Conservation (phyloP, 2,329 filamentous ascomycete species). For the Sclerotinia minor region DNA sequence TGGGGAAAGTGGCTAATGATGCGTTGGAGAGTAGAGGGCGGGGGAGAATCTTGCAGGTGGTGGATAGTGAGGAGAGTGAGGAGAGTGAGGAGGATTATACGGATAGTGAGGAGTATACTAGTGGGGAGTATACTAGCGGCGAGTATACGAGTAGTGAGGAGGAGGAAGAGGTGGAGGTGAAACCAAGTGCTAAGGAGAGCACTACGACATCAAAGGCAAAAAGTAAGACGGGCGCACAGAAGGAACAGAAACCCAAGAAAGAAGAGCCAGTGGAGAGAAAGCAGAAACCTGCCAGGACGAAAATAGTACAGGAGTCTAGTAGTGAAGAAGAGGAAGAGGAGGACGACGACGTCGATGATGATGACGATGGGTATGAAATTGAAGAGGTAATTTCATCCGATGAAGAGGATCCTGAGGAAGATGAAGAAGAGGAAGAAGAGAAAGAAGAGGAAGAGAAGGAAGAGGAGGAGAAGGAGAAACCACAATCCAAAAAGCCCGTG, state of each 20-base stretch:
- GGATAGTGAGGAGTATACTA: conserved; percentile 23
- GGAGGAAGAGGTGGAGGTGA: conserved; percentile 6
- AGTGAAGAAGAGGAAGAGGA: conserved; percentile 17
- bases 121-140: too few relatives aligned
- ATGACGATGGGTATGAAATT: conserved; percentile 21
- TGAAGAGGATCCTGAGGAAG: background rate
- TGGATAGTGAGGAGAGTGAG: conserved; percentile 18
- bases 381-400: conserved; percentile 23
- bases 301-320: conserved; percentile 13
- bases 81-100: conserved; percentile 19
- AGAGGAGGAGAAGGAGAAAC: too few relatives aligned
- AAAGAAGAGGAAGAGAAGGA: too few relatives aligned
- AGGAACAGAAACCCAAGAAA: background rate
- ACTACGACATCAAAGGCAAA: background rate
- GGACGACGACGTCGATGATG: conserved; percentile 3
- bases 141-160: conserved; percentile 18
- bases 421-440: too few relatives aligned
- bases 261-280: background rate
- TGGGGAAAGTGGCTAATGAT: conserved; percentile 21
- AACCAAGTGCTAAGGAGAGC: background rate
- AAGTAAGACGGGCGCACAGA: background rate
- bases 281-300: background rate
- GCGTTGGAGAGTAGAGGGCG: conserved; percentile 19
- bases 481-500: too few relatives aligned
- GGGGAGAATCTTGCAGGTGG: conserved; percentile 20